Evolutionary conservation across 352 stramenopile genomes (phyloP), one percentile per base, ranked within the genome.

Genomic region (Phytophthora capsici): DNA sequence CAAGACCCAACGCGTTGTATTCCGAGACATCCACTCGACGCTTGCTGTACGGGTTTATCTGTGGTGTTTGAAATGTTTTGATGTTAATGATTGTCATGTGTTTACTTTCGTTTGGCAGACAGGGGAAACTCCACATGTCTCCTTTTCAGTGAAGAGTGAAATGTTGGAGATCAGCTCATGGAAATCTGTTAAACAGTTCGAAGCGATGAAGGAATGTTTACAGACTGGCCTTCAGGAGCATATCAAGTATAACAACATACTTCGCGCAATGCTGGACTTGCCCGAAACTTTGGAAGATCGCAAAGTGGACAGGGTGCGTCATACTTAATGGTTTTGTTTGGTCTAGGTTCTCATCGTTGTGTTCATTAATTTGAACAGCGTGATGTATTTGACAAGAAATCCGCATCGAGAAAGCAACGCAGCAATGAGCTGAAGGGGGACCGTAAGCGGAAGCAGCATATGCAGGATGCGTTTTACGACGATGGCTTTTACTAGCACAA

Each of bases 211-310:
- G 59, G 78, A 78, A 7, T 88, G 74, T 23, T 73, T 96, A 22
- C 75, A 84, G 28, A 84, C 75, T 13, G 88, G 86, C 20, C 66
- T 96, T 10, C 86, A 95, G 46, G 72, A 93, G 49, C 88, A 96
- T 47, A 88, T 96, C 62, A 95, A 95, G 71, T 95, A 90, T 71
- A 96, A 96, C 68, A 95, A 93, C 57, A 73, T 81, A n/a, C 71
- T 95, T 22, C 86, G 88, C 3, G 54, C 73, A 30, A 73, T 96
- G 41, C 56, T 96, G 28, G 85, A 94, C 49, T 62, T 96, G 38
- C 86, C 86, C 1, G 85, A 93, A 16, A 91, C 75, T 25, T 55
- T 93, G 17, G 88, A 95, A 66, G 84, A 94, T 46, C 73, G 68
- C 23, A 86, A 80, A 48, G 76, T 91, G 36, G 86, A 93, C 45